Evolutionary conservation across 2,329 filamentous ascomycete genomes (phyloP), one percentile per base, ranked within the genome.

Genomic region (Penicillium frequentans): DNA sequence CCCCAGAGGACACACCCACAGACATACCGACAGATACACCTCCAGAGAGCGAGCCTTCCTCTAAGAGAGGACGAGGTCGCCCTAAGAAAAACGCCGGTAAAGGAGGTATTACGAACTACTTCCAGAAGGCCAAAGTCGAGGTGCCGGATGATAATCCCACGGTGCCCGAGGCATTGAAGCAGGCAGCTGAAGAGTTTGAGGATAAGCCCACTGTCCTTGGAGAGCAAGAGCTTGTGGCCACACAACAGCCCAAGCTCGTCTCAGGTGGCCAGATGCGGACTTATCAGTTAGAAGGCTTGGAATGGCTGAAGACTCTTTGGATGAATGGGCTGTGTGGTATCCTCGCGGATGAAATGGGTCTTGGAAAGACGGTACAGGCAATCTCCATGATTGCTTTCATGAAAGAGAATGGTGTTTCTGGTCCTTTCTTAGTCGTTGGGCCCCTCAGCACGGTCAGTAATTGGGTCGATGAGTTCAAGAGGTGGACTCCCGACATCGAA

Each of bases 321-420:
- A 91, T 96, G 80, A 95, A 96, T 68, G 93, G 93, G 11, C 84
- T 97, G 73, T 96, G 91, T 63, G 93, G 93, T 1, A 96, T 96
- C 56, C 73, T 97, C 31, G 93, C 93, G 0, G 93, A 97, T 66
- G 93, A 97, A 73, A 97, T 97, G 93, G 93, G 93, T 0, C 76
- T 96, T 5, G 91, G 91, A 5, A 97, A 97, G 79, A 97, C 93
- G 0, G 85, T 97, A 1, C 93, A 97, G 70, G 92, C 91, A 0
- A 96, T 97, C 39, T 88, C 91, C 0, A 83, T 96, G 60, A 87
- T 96, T 39, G 93, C 93, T 0, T 86, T 96, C 59, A 79, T 98
- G 14, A 87, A 93, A 63, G 93, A 98, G 67, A 89, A 93, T 64
- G 91, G 93, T 48, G 84, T 87, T 7, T 92, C 95, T 2, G 95